These are phyloP conservation scores for Penicillium psychrofluorescens DNA, from an alignment of 495 filamentous ascomycete species.

Conservation along the genomic window DNA sequence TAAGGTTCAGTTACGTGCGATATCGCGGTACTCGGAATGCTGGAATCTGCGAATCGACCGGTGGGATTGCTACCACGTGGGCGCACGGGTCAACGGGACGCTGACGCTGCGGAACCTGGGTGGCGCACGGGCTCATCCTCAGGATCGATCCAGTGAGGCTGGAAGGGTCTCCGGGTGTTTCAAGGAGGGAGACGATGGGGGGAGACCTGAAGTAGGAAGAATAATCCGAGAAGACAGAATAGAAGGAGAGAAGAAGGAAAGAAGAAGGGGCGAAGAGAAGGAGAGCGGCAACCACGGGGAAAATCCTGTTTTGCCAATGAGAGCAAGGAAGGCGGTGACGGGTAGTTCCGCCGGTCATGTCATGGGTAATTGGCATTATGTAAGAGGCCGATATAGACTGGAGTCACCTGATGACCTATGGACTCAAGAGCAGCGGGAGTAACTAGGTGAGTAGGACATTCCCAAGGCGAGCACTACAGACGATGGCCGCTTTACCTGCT, in stretches of 20 bases:
- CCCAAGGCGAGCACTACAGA: too few relatives aligned
- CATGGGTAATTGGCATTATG: too few relatives aligned
- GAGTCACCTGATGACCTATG: too few relatives aligned
- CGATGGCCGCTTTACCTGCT: too few relatives aligned
- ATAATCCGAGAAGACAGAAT: not conserved
- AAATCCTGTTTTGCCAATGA: not conserved
- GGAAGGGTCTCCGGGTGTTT: not conserved
- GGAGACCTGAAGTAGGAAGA: conserved; percentile 4
- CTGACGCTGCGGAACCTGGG: conserved; percentile 28
- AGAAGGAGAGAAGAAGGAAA: not conserved
- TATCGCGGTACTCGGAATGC: conserved; percentile 7
- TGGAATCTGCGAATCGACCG: conserved; percentile 11
- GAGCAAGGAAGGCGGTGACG: too few relatives aligned
- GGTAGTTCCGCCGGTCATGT: too few relatives aligned
- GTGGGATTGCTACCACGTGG: conserved; percentile 34
- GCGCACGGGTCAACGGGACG: conserved; percentile 36
- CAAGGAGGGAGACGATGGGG: not conserved
- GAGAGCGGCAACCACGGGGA: not conserved
- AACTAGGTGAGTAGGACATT: too few relatives aligned
- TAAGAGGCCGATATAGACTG: too few relatives aligned
- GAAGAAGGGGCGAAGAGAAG: not conserved
- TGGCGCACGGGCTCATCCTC: conserved; percentile 23
- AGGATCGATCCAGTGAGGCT: conserved; percentile 3
- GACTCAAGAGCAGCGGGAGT: too few relatives aligned
- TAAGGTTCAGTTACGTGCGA: not conserved